phyloP scores from a whole-genome alignment of 2,329 filamentous ascomycete species.

The Fusarium chuoi region DNA sequence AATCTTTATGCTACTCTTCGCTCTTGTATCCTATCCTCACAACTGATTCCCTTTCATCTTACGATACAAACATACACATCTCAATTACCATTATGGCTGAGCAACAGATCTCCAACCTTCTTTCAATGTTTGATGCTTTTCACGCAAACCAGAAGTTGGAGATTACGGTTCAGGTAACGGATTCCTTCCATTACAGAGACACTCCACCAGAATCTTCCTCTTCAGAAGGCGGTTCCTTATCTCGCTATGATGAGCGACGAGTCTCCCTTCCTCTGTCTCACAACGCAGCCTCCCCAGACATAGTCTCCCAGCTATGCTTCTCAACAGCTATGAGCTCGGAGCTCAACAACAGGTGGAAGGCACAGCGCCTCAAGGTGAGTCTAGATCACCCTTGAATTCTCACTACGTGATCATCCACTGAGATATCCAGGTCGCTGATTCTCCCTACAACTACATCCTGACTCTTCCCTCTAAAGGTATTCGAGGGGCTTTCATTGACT shows the following conservation, averaged over 20 bases:
- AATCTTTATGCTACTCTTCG: rapidly evolving
- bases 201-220: neutral
- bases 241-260: neutral
- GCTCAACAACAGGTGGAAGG: neutral
- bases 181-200: neutral
- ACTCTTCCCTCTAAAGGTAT: neutral
- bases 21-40: rapidly evolving
- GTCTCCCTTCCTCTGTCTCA: neutral
- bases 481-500: neutral
- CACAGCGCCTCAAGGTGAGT: neutral
- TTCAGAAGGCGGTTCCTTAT: neutral
- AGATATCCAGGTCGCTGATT: neutral
- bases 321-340: neutral
- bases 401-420: too few relatives aligned
- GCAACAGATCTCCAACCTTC: neutral
- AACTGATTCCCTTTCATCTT: rapidly evolving
- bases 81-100: rapidly evolving
- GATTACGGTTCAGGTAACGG: neutral
- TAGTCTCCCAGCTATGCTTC: neutral
- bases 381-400: too few relatives aligned
- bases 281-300: neutral
- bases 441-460: neutral
- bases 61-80: rapidly evolving
- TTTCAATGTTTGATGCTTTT: neutral
- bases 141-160: neutral